Percentiles rank a stretch among this genome's conserved stretches.
Evolutionary conservation across 2,329 filamentous ascomycete genomes (phyloP).

Genomic region (Lachnellula arida): DNA sequence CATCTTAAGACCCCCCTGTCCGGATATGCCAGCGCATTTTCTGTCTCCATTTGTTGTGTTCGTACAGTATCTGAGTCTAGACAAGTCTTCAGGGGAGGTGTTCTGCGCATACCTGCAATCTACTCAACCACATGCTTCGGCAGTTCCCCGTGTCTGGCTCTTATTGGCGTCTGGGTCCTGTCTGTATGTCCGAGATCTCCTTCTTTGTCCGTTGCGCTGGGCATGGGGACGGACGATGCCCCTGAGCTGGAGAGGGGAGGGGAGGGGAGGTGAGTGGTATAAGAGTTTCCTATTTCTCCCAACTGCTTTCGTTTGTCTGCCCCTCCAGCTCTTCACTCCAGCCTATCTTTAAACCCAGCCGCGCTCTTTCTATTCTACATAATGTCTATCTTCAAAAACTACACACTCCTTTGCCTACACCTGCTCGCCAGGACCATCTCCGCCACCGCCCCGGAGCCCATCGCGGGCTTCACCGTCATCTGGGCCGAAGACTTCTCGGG

Average conservation of each 20-base stretch:
- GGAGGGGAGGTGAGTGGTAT: not conserved
- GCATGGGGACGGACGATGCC: not conserved
- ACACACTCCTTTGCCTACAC: not conserved
- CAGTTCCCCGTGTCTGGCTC: not conserved
- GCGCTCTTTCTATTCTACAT: not conserved
- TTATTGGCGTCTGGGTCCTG: not conserved
- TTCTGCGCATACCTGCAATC: not conserved
- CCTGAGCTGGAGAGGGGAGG: not conserved
- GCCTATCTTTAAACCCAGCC: not conserved
- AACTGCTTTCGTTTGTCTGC: not conserved
- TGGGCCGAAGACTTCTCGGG: conserved; percentile 20
- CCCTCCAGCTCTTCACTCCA: not conserved
- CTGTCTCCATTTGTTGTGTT: not conserved
- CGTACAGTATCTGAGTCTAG: not conserved
- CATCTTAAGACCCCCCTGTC: not conserved
- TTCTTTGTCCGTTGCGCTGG: not conserved
- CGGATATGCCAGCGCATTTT: not conserved
- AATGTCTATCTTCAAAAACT: not conserved
- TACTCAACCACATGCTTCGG: not conserved
- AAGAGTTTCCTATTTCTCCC: not conserved
- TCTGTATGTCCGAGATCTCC: not conserved
- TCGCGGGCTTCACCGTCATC: conserved; percentile 15
- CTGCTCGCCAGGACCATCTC: not conserved
- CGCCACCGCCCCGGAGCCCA: not conserved
- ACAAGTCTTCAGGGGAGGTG: not conserved